A percentile compares a stretch with the other conserved stretches of the same genome.
Evolutionary conservation across 2,329 filamentous ascomycete genomes (phyloP).

Genomic region (Pezicula rhizophila): DNA sequence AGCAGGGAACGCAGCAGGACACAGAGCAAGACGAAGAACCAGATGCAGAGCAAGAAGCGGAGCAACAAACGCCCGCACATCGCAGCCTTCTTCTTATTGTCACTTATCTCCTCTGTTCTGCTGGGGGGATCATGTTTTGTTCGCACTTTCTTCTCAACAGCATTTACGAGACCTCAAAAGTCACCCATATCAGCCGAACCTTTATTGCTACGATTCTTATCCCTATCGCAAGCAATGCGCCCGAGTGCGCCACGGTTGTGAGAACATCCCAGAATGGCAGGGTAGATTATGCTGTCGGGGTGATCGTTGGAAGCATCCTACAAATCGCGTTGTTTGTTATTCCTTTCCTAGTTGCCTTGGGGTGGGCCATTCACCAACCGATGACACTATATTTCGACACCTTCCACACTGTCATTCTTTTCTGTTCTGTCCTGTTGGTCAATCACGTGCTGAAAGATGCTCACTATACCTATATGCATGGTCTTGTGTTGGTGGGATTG

Average conservation of each 20-base stretch:
- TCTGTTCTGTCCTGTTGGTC: conserved; percentile 68
- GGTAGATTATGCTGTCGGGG: conserved; percentile 70
- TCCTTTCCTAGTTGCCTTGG: conserved; percentile 59
- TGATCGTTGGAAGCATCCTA: conserved; percentile 75
- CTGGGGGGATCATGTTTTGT: too few species aligned
- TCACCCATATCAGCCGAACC: conserved; percentile 67
- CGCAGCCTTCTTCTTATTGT: conserved; percentile 60
- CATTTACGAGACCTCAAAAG: conserved; percentile 66
- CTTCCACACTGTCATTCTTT: conserved; percentile 74
- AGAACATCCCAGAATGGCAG: conserved; percentile 73
- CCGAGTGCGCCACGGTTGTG: conserved; percentile 76
- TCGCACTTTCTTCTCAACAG: conserved; percentile 73
- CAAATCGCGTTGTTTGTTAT: conserved; percentile 78
- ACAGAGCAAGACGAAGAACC: conserved; percentile 34
- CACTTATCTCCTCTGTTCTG: conserved; percentile 62
- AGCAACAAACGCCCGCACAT: conserved; percentile 58
- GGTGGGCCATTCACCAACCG: conserved; percentile 56
- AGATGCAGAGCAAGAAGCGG: conserved; percentile 47
- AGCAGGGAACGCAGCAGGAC: too few species aligned
- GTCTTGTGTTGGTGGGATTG: too few species aligned
- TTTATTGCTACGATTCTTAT: conserved; percentile 77
- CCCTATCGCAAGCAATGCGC: conserved; percentile 74
- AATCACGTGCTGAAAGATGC: conserved; percentile 75
- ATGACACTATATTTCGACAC: conserved; percentile 78
- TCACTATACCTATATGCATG: conserved; percentile 78